Conservation (phyloP, 306 rosid genomes). For the Argentina anserina region DNA sequence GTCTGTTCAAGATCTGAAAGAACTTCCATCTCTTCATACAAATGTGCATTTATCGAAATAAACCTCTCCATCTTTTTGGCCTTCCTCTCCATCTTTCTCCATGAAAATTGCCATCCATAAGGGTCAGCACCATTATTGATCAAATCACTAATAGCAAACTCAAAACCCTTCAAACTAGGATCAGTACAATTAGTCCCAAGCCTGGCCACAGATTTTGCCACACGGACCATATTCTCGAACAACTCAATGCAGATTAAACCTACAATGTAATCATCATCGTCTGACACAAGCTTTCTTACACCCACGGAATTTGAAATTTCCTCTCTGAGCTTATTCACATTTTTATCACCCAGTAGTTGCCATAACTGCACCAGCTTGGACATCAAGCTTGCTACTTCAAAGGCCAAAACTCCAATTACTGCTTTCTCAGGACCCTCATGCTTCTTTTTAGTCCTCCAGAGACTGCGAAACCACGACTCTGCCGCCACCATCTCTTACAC, state of each 20-base stretch:
- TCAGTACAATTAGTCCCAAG: conserved; percentile 81
- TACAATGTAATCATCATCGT: conserved; percentile 59
- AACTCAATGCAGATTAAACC: conserved; percentile 63
- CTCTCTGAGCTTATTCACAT: conserved; percentile 63
- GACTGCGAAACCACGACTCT: conserved; percentile 78
- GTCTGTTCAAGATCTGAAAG: conserved; percentile 89
- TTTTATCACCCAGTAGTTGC: conserved; percentile 80
- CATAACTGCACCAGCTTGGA: conserved; percentile 87
- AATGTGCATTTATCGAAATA: conserved; percentile 64
- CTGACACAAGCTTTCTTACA: conserved; percentile 76
- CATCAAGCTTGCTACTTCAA: conserved; percentile 95
- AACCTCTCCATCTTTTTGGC: conserved; percentile 87
- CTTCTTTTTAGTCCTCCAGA: conserved; percentile 76
- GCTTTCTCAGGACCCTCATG: conserved; percentile 54
- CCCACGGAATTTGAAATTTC: conserved; percentile 74
- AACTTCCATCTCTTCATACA: conserved; percentile 93
- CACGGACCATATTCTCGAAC: conserved; percentile 61
- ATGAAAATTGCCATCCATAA: conserved; percentile 60
- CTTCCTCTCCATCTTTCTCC: conserved; percentile 82
- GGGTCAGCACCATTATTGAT: conserved; percentile 54
- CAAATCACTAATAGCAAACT: conserved; percentile 48
- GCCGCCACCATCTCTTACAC: conserved; percentile 58
- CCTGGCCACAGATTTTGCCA: conserved; percentile 80
- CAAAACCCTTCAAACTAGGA: conserved; percentile 63
- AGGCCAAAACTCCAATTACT: conserved; percentile 76